Base-by-base conservation (phyloP, 352 stramenopile species). In the Phytophthora kernoviae region DNA sequence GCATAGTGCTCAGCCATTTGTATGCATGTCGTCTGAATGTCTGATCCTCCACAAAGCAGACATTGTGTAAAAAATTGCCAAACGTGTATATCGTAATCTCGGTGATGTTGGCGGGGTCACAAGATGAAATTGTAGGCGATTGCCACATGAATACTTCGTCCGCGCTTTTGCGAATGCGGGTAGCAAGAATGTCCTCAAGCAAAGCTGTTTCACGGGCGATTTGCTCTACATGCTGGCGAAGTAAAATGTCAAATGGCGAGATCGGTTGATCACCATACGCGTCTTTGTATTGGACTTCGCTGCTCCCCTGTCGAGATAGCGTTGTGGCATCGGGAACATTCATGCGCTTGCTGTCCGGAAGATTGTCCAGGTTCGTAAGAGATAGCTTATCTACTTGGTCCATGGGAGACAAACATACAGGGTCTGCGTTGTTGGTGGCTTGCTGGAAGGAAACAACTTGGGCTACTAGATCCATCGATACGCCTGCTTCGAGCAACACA, bases 61-160 rank as follows among this genome's bases (percentile, higher is more conserved):
- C 77, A 87, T 40, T 84, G 70, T 0, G 73, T 70, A 18, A 87
- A 85, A 52, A 83, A 75, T 8, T 54, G 18, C 80, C 80, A 52
- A 90, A 90, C 2, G 77, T 88, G 43, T 84, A 73, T 24, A 68
- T 22, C 10, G 41, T 55, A 42, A 72, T 58, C 46, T 64, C 63
- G 27, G 40, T 67, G 27, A 21, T 68, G 58, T 72, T 48, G 27
- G 43, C 15, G 66, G 61, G 59, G 73, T 76, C 57, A 48, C 40
- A 10, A 39, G n/a, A 27, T 50, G 26, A 43, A 62, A 69, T 55
- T 58, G 57, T 34, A 22, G 59, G 41, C 44, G 67, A 18, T 30
- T 67, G 65, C 55, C 65, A 66, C 5, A 18, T 34, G 2, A 34
- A 41, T 21, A 65, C n/a, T 5, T 62, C 49, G 27, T 58, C 21